phyloP scores from a whole-genome alignment of 225 moss, liverwort and hornwort species.

The Asterella californica region DNA sequence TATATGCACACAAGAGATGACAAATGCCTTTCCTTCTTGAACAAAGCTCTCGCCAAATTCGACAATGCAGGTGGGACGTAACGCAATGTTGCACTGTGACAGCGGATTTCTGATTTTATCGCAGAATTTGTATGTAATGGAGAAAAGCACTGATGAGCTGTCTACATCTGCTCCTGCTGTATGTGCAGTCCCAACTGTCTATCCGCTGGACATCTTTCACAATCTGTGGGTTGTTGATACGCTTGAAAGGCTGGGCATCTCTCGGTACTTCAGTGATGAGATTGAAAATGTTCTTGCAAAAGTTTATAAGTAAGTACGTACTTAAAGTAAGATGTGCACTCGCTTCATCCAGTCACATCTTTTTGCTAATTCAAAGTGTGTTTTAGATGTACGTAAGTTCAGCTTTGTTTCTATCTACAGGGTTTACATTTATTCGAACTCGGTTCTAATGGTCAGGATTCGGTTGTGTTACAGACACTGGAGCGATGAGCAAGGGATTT shows the following conservation, averaged over 20 bases:
- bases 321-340: neutral
- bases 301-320: constrained; percentile 34
- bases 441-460: neutral
- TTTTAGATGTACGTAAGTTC: neutral
- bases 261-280: constrained; percentile 44
- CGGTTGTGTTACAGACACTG: constrained; percentile 26
- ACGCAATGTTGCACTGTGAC: neutral
- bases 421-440: neutral
- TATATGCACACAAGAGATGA: constrained; percentile 48
- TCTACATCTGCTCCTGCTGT: neutral
- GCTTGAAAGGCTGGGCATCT: constrained; percentile 45
- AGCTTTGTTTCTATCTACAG: neutral
- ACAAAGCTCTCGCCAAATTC: constrained; percentile 31
- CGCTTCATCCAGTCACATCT: neutral
- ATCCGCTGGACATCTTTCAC: constrained; percentile 45
- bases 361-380: too few species aligned
- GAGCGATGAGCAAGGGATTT: constrained; percentile 45
- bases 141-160: neutral
- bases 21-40: constrained; percentile 36
- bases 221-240: constrained; percentile 55
- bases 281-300: constrained; percentile 31
- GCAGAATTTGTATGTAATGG: too few species aligned
- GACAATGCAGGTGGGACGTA: constrained; percentile 33
- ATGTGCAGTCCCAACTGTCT: constrained; percentile 39
- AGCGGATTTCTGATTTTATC: neutral